Evolutionary conservation across 2,329 filamentous ascomycete genomes (phyloP).

Genomic region (Aspergillus carbonarius): DNA sequence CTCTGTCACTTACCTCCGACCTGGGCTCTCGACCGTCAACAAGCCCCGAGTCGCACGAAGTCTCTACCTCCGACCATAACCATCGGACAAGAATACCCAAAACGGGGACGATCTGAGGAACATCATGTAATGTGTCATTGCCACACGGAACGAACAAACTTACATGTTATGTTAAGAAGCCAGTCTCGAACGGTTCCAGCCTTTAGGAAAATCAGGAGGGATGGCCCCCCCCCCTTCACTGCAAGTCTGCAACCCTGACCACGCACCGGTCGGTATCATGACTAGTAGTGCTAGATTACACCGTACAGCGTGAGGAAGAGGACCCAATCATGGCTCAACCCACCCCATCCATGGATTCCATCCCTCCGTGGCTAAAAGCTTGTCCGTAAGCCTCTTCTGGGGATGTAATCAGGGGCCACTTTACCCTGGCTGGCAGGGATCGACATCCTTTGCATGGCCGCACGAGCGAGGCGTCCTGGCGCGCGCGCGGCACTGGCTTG

Average conservation of each 20-base stretch:
- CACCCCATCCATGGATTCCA: conserved; percentile 11
- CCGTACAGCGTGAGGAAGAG: neutral
- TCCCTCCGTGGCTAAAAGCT: conserved; percentile 25
- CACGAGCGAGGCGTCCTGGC: conserved; percentile 2
- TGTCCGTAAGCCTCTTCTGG: conserved; percentile 23
- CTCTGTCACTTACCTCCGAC: neutral
- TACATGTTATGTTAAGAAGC: neutral
- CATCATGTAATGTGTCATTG: neutral
- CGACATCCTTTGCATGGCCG: conserved; percentile 6
- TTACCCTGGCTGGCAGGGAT: conserved; percentile 17
- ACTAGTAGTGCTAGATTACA: conserved; percentile 19
- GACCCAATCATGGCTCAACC: neutral
- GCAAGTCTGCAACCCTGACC: no score
- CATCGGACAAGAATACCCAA: conserved; percentile 1
- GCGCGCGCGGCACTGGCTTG: neutral
- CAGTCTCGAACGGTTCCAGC: neutral
- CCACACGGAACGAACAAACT: neutral
- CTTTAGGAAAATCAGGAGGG: no score
- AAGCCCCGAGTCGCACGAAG: neutral
- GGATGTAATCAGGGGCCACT: conserved; percentile 14
- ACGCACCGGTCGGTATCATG: neutral
- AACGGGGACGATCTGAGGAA: neutral
- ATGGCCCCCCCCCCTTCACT: no score
- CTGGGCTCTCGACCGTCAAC: neutral
- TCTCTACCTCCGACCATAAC: neutral